phyloP scores from a whole-genome alignment of 768 basidiomycete genomes.

The Cantharellus cinnabarinus region DNA sequence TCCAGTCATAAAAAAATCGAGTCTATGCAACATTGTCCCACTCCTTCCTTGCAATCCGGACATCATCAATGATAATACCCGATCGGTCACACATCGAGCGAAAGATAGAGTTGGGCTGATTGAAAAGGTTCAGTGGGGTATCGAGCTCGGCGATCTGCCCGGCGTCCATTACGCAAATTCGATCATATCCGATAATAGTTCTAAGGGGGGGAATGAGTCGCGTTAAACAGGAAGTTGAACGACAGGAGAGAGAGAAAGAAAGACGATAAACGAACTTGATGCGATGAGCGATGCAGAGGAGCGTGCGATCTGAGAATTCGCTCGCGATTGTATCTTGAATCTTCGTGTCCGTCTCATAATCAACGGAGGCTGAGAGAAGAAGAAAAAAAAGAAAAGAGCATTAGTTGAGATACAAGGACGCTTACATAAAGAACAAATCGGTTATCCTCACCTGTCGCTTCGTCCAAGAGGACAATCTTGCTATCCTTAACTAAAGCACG shows the following conservation, averaged over 20 bases:
- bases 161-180: constrained; percentile 3
- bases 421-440: neutral
- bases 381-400: neutral
- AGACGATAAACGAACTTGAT: neutral
- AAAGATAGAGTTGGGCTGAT: constrained; percentile 44
- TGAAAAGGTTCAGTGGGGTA: constrained; percentile 47
- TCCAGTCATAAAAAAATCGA: too few relatives aligned
- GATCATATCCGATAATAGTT: neutral
- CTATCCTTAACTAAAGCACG: constrained; percentile 28
- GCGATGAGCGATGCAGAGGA: constrained; percentile 9
- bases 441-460: constrained; percentile 2
- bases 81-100: constrained; percentile 71
- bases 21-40: neutral
- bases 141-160: constrained; percentile 20
- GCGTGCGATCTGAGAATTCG: constrained; percentile 15
- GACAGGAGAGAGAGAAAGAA: neutral
- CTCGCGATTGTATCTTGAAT: constrained; percentile 16
- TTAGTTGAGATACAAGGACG: neutral
- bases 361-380: constrained; percentile 13
- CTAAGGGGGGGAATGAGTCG: neutral
- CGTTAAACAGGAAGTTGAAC: neutral
- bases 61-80: constrained; percentile 54
- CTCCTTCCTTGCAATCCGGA: constrained; percentile 13
- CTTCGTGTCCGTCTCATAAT: constrained; percentile 11
- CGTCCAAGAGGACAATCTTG: constrained; percentile 16